Percentiles rank a stretch among this genome's conserved stretches.
These are phyloP conservation scores for Boletus rex-veris DNA, from an alignment of 768 basidiomycete species.

Conservation along the genomic window DNA sequence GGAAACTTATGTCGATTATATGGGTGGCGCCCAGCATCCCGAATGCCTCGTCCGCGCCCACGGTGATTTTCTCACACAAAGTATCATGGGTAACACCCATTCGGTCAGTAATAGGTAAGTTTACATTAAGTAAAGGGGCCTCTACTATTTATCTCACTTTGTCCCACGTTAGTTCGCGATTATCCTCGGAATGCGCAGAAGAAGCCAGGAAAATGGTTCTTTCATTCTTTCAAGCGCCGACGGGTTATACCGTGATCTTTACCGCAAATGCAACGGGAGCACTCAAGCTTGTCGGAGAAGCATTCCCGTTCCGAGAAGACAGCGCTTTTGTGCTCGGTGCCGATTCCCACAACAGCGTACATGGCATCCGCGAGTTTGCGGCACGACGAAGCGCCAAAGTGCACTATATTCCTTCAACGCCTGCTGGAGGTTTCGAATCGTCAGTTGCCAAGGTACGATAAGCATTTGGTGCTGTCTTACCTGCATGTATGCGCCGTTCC, in stretches of 20 bases:
- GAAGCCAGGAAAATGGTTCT: slow-evolving; percentile 73
- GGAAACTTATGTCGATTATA: slow-evolving; percentile 83
- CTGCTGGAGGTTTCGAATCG: slow-evolving; percentile 61
- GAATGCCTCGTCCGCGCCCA: slow-evolving; percentile 72
- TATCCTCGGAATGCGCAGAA: slow-evolving; percentile 61
- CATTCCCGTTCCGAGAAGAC: slow-evolving; percentile 64
- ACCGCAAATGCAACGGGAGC: slow-evolving; percentile 78
- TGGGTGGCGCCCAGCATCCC: slow-evolving; percentile 81
- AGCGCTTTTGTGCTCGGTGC: slow-evolving; percentile 63
- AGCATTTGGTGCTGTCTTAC: background rate
- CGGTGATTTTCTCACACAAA: slow-evolving; percentile 60
- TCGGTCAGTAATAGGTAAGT: slow-evolving; percentile 74
- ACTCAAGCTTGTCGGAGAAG: slow-evolving; percentile 78
- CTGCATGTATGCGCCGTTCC: slow-evolving; percentile 20
- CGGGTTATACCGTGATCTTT: slow-evolving; percentile 78
- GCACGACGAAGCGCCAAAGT: slow-evolving; percentile 50
- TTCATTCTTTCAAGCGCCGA: slow-evolving; percentile 71
- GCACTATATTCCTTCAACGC: slow-evolving; percentile 61
- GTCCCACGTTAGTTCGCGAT: slow-evolving; percentile 50
- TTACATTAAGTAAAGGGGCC: background rate
- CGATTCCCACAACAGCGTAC: slow-evolving; percentile 83
- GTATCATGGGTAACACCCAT: slow-evolving; percentile 79
- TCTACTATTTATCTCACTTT: background rate
- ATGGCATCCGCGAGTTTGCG: slow-evolving; percentile 77
- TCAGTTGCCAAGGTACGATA: slow-evolving; percentile 54